Base-by-base conservation (phyloP, 2,329 filamentous ascomycete genomes). In the Teratosphaeria viscida region DNA sequence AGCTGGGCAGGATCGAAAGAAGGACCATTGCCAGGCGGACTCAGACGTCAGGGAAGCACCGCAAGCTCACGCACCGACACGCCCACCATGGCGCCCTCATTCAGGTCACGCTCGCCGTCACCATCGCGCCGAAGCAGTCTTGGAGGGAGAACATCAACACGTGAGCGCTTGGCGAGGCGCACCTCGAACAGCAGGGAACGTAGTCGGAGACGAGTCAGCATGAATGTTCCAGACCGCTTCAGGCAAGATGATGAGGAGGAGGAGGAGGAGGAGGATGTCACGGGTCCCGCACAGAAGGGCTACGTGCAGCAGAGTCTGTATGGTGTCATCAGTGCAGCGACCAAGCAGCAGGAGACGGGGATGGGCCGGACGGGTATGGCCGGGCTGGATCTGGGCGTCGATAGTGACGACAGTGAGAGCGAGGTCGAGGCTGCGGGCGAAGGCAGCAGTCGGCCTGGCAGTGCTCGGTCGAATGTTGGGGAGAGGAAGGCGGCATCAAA, bases 291-390 rank as follows among this genome's bases (percentile, higher is more conserved):
- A 2, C 79, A 78, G 66, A 67, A 64, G 52, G 71, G 77, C 55
- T 90, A 91, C 69, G 90, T 95, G 85, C 94, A 96, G 74, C 92
- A 96, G 78, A 95, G 90, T 64, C 86, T 97, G 59, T 95, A 96
- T 73, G 91, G 90, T 58, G 84, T 97, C 75, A 92, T 97, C 65
- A 89, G 92, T 6, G 90, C 90, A 16, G 90, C 90, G 54, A 35
- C 29, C 34, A 52, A 55, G 43, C 90, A 91, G 6, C 92, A 90
- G 34, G 85, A 85, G 47, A 37, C 34, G 49, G 23, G 34, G 52
- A 35, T 39, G 35, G 52, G 43, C 34, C 43, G 23, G 26, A 23
- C 26, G 14, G 49, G 43, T 54, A 54, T 43, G 61, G 86, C 88
- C 57, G 88, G 53, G 14, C n/a, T 49, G 43, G 43, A 95, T 74